Conservation (phyloP, 768 basidiomycete species). For the Serpula lacrymans region DNA sequence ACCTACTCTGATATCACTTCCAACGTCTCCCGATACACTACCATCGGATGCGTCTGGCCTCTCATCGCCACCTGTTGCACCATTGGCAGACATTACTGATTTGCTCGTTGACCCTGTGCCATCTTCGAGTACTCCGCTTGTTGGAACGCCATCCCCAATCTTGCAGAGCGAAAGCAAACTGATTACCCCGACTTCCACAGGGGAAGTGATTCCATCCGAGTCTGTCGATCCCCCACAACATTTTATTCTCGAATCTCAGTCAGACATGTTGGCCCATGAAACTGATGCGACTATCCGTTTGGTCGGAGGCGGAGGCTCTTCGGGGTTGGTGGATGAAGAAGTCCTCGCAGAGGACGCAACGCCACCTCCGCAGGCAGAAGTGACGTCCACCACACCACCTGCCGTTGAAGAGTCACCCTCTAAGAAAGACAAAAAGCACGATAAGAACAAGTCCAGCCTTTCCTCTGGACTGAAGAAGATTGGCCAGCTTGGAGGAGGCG, state of each 20-base stretch:
- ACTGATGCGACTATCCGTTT: conserved; percentile 51
- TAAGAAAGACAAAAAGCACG: conserved; percentile 38
- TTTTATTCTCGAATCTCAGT: no score
- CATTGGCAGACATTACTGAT: conserved; percentile 38
- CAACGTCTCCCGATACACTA: conserved; percentile 15
- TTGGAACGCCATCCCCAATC: no score
- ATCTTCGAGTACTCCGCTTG: no score
- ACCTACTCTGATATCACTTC: no score
- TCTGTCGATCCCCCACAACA: background rate
- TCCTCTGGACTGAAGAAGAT: conserved; percentile 56
- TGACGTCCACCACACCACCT: conserved; percentile 32
- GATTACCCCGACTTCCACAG: conserved; percentile 7
- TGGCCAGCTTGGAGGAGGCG: conserved; percentile 37
- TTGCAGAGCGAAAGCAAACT: conserved; percentile 23
- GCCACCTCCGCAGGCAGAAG: conserved; percentile 34
- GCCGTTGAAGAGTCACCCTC: conserved; percentile 18
- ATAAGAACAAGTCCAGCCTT: conserved; percentile 54
- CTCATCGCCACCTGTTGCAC: conserved; percentile 15
- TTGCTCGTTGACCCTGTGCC: conserved; percentile 46
- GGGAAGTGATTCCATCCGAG: conserved; percentile 3
- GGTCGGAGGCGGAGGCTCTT: conserved; percentile 52
- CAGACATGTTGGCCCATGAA: conserved; percentile 10
- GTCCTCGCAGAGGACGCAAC: conserved; percentile 27
- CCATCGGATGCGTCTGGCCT: conserved; percentile 14
- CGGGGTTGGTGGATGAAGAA: conserved; percentile 23